Evolutionary conservation across 2,329 filamentous ascomycete genomes (phyloP).

Genomic region (Fusarium sp.): DNA sequence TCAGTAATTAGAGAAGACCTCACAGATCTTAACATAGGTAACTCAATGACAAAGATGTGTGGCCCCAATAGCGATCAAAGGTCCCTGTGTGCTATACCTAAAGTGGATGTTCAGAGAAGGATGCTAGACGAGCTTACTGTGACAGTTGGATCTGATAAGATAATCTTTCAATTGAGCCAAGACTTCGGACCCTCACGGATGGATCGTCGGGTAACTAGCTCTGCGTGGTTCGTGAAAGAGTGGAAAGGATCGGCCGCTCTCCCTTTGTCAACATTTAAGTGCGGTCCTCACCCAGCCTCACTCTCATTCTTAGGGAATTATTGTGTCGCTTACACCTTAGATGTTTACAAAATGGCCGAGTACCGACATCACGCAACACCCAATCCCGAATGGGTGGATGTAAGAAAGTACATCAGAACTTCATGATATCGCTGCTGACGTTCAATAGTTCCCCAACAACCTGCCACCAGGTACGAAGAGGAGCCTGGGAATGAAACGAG

Average conservation of each 20-base stretch:
- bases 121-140: not conserved
- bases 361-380: constrained; percentile 26
- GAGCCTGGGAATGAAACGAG: constrained; percentile 36
- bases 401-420: not conserved
- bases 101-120: not conserved
- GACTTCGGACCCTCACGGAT: not conserved
- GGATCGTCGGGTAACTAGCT: not conserved
- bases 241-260: constrained; percentile 9
- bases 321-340: not conserved
- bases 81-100: not conserved
- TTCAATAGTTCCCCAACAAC: constrained; percentile 48
- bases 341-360: constrained; percentile 28
- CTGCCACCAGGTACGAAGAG: constrained; percentile 34
- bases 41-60: too few species aligned
- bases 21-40: too few species aligned
- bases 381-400: constrained; percentile 30
- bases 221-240: not conserved
- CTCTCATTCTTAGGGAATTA: not conserved
- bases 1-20: not conserved
- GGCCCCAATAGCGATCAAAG: too few species aligned
- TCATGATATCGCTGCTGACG: constrained; percentile 2
- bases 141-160: constrained; percentile 37
- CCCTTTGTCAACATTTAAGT: not conserved
- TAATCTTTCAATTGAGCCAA: constrained; percentile 20
- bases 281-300: not conserved